Evolutionary conservation across 164 flowering plant species (phyloP).

Genomic region (Euptelea pleiosperma): DNA sequence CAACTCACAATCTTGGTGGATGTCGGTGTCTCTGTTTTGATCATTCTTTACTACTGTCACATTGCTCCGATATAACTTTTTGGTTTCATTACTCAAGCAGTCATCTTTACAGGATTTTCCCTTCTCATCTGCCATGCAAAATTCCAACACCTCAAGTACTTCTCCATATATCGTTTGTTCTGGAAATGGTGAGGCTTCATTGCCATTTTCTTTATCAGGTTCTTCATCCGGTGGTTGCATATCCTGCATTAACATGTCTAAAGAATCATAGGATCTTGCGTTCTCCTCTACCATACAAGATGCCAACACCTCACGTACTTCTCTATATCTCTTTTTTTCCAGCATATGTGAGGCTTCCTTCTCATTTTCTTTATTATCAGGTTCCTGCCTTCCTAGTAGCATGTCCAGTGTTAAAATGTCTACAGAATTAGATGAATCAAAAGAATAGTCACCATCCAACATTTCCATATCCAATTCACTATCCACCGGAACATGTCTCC

Average conservation of each 20-base stretch:
- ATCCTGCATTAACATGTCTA: neutral
- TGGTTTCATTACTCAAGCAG: conserved; percentile 6
- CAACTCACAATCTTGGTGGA: neutral
- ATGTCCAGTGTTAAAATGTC: neutral
- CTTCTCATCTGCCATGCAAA: conserved; percentile 3
- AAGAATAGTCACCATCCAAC: neutral
- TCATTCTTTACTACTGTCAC: neutral
- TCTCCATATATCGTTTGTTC: conserved; percentile 5
- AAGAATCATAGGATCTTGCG: neutral
- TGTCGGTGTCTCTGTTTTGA: neutral
- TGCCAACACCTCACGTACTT: conserved; percentile 7
- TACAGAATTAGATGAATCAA: neutral
- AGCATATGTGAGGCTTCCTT: conserved; percentile 6
- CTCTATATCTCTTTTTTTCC: neutral
- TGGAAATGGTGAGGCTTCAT: neutral
- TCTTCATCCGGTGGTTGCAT: neutral
- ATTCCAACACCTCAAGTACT: neutral
- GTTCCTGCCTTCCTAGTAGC: neutral
- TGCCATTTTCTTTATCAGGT: neutral
- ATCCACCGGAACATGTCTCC: conserved; percentile 15
- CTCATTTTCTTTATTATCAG: neutral
- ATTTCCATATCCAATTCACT: conserved; percentile 10
- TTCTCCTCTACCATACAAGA: conserved; percentile 6
- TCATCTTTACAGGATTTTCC: conserved; percentile 12
- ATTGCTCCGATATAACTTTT: conserved; percentile 3